Evolutionary conservation across 176 grass and related monocot genomes (phyloP).

Genomic region (Cenchrus americanus): DNA sequence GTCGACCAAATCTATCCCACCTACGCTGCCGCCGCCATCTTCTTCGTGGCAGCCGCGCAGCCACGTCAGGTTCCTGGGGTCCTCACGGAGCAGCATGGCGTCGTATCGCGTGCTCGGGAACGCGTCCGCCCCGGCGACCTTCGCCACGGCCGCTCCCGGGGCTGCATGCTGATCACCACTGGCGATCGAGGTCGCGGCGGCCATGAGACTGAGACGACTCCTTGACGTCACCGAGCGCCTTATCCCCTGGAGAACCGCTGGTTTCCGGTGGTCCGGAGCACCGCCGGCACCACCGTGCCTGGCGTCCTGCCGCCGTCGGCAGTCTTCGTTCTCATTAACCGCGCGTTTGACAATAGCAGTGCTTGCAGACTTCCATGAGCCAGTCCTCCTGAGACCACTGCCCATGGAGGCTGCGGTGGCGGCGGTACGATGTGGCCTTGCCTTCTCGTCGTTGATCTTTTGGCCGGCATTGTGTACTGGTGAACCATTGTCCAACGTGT

Average conservation of each 20-base stretch:
- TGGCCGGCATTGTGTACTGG: neutral
- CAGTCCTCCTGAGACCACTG: neutral
- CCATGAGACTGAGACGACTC: neutral
- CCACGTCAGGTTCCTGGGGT: slow-evolving; percentile 56
- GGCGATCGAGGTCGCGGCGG: neutral
- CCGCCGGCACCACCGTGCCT: neutral
- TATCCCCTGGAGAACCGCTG: neutral
- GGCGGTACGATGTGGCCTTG: neutral
- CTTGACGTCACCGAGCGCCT: neutral
- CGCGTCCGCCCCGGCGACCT: slow-evolving; percentile 16
- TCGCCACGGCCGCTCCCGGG: neutral
- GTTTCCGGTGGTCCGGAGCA: neutral
- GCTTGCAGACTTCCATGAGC: neutral
- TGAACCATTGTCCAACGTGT: neutral
- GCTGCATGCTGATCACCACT: neutral
- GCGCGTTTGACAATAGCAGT: neutral
- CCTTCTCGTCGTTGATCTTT: neutral
- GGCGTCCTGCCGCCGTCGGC: neutral
- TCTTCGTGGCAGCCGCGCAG: slow-evolving; percentile 24
- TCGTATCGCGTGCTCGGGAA: slow-evolving; percentile 54
- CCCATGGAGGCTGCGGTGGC: neutral
- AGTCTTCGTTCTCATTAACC: neutral
- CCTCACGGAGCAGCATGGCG: slow-evolving; percentile 58
- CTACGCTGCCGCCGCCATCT: neutral
- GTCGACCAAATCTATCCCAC: neutral